Evolutionary conservation across 2,329 filamentous ascomycete species (phyloP).

Genomic region (Aspergillus luchuensis): DNA sequence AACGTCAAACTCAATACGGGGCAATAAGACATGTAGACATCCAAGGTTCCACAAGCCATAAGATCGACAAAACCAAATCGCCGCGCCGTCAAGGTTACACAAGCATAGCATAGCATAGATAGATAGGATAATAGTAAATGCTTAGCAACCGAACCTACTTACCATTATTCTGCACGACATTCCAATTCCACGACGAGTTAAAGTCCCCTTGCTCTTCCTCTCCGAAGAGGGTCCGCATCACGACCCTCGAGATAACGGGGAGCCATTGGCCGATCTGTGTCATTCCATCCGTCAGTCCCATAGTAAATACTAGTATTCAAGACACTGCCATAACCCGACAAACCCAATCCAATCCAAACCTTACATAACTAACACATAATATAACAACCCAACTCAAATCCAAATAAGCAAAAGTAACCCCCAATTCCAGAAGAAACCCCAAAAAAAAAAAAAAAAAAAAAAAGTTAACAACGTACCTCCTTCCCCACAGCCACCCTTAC

Average conservation of each 20-base stretch:
- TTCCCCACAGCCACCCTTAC: slow-evolving; percentile 64
- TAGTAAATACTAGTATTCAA: neutral
- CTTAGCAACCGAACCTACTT: slow-evolving; percentile 24
- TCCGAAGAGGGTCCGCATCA: slow-evolving; percentile 69
- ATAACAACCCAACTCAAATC: no score
- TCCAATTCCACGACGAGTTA: slow-evolving; percentile 80
- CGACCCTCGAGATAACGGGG: slow-evolving; percentile 62
- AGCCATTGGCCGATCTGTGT: slow-evolving; percentile 49
- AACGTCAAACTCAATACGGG: no score
- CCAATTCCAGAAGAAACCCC: neutral
- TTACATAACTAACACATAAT: neutral
- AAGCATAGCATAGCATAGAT: neutral
- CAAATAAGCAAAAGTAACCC: neutral
- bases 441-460: slow-evolving; percentile 6
- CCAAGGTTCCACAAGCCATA: neutral
- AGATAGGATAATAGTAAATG: neutral
- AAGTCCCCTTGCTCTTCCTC: slow-evolving; percentile 23
- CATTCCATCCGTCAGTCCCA: neutral
- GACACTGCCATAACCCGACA: neutral
- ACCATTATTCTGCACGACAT: slow-evolving; percentile 95
- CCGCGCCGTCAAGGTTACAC: neutral
- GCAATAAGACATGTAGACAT: neutral
- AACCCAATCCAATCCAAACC: neutral
- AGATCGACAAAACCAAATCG: neutral
- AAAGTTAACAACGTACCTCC: slow-evolving; percentile 61